These are phyloP conservation scores for Botryotinia convoluta DNA, from an alignment of 2,329 filamentous ascomycete genomes.

Conservation along the genomic window DNA sequence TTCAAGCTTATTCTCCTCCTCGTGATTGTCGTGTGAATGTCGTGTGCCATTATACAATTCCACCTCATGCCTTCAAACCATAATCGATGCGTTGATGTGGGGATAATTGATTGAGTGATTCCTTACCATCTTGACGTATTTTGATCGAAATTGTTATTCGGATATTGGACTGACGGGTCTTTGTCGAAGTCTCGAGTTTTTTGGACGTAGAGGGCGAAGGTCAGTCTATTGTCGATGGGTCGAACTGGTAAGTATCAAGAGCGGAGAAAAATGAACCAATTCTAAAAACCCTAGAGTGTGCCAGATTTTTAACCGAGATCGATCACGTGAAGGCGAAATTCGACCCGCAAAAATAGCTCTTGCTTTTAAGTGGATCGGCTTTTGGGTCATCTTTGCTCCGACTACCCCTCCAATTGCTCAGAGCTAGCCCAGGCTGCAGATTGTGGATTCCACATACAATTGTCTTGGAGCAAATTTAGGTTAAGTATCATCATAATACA, in stretches of 20 bases:
- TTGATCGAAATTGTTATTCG: constrained; percentile 41
- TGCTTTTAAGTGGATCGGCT: constrained; percentile 10
- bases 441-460: constrained; percentile 1
- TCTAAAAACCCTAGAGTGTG: constrained; percentile 22
- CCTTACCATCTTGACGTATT: constrained; percentile 70
- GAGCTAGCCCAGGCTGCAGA: not conserved
- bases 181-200: constrained; percentile 35
- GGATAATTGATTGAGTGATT: constrained; percentile 24
- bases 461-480: not conserved
- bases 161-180: constrained; percentile 38
- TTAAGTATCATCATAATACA: not conserved
- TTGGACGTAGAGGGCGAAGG: constrained; percentile 39
- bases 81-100: constrained; percentile 22
- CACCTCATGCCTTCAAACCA: constrained; percentile 21
- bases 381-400: constrained; percentile 18
- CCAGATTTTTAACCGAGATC: constrained; percentile 21
- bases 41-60: constrained; percentile 35
- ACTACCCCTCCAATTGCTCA: constrained; percentile 10
- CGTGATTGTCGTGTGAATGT: constrained; percentile 26
- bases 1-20: constrained; percentile 19
- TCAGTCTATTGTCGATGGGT: constrained; percentile 39
- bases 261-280: constrained; percentile 23
- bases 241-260: constrained; percentile 21
- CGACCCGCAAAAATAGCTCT: not conserved
- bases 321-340: constrained; percentile 3